A percentile compares a stretch with the other conserved stretches of the same genome.
Conservation (phyloP, 768 basidiomycete genomes). For the Serpula lacrymans region DNA sequence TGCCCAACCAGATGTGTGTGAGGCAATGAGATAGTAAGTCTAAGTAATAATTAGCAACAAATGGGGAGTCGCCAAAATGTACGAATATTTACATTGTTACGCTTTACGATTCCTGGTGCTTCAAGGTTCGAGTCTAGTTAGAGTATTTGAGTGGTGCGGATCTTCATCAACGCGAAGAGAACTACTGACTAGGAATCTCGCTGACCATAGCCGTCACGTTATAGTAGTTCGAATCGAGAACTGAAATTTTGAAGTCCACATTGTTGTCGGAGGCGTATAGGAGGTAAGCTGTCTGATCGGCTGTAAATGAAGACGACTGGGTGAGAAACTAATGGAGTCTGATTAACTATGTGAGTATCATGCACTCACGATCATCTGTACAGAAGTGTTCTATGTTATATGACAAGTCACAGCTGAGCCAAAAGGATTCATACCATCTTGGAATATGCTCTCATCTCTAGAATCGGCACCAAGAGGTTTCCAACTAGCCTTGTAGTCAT, state of each 20-base stretch:
- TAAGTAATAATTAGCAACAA: conserved; percentile 11
- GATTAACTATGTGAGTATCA: not conserved
- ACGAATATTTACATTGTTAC: conserved; percentile 42
- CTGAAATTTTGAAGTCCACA: conserved; percentile 65
- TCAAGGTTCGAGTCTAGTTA: conserved; percentile 51
- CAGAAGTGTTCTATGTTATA: conserved; percentile 4
- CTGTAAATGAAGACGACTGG: conserved; percentile 24
- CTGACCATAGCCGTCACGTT: conserved; percentile 47
- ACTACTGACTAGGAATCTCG: conserved; percentile 38
- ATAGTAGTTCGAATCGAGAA: conserved; percentile 55
- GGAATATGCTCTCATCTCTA: conserved; percentile 55
- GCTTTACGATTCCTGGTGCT: conserved; percentile 59
- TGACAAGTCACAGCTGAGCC: not conserved
- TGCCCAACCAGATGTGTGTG: conserved; percentile 48
- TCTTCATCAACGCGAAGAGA: not conserved
- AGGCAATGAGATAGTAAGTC: conserved; percentile 58
- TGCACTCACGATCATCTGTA: conserved; percentile 37
- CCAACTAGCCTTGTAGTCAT: conserved; percentile 51
- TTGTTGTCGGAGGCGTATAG: conserved; percentile 68
- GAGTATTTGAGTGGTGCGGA: not conserved
- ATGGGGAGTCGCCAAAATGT: conserved; percentile 3
- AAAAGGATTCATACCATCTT: conserved; percentile 41
- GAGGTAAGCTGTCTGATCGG: conserved; percentile 50
- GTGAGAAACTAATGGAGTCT: not conserved
- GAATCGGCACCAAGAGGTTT: conserved; percentile 58